phyloP scores from a whole-genome alignment of 768 basidiomycete species.

The Cystobasidium tubakii region DNA sequence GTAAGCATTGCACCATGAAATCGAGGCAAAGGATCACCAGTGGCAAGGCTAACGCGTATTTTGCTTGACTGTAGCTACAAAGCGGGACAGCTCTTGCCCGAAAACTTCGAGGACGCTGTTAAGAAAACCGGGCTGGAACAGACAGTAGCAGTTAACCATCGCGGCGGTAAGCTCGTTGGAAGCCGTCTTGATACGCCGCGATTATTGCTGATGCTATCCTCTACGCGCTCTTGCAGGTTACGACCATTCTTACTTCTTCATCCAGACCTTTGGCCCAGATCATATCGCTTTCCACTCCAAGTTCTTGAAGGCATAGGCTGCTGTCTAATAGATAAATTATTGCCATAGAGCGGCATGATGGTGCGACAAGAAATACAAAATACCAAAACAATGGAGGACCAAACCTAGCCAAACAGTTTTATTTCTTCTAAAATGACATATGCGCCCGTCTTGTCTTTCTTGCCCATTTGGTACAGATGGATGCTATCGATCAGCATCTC shows the following conservation, averaged over 20 bases:
- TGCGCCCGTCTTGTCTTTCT: background rate
- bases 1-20: too few relatives aligned
- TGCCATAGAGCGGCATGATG: too few relatives aligned
- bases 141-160: constrained; percentile 60
- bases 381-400: too few relatives aligned
- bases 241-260: constrained; percentile 46
- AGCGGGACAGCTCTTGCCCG: constrained; percentile 79
- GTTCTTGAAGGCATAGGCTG: constrained; percentile 64
- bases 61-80: constrained; percentile 51
- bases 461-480: constrained; percentile 25
- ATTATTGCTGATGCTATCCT: too few relatives aligned
- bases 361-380: too few relatives aligned
- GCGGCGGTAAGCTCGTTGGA: constrained; percentile 15
- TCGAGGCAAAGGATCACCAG: too few relatives aligned
- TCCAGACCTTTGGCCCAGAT: constrained; percentile 42
- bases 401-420: background rate
- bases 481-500: constrained; percentile 11
- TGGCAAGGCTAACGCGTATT: background rate
- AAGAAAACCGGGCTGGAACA: constrained; percentile 67
- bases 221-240: constrained; percentile 36
- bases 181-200: too few relatives aligned
- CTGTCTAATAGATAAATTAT: background rate
- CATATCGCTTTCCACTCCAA: constrained; percentile 89
- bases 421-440: constrained; percentile 6
- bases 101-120: constrained; percentile 75